Evolutionary conservation across 1,284 basidiomycete genomes (phyloP).

Genomic region (Ceratobasidium sp.): DNA sequence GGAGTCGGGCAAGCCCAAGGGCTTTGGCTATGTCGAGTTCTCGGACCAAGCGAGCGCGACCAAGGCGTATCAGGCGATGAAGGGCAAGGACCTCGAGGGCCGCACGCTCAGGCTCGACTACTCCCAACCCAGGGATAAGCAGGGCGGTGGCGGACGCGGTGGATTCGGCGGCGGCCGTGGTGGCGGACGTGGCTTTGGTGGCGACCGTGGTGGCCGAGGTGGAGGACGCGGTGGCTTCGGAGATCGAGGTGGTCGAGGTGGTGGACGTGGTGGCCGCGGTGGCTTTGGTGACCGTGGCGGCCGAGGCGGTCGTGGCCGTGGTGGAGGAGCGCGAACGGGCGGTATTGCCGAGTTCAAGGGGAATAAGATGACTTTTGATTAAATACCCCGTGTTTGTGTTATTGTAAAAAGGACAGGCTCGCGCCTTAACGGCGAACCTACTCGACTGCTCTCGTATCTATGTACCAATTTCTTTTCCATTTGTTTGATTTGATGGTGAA

Average conservation of each 20-base stretch:
- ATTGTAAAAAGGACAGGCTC: slow-evolving; percentile 27
- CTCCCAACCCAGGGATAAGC: slow-evolving; percentile 84
- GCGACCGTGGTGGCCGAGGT: slow-evolving; percentile 51
- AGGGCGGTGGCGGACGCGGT: slow-evolving; percentile 64
- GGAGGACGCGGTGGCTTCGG: slow-evolving; percentile 54
- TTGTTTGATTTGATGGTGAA: slow-evolving; percentile 25
- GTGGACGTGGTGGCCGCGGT: slow-evolving; percentile 64
- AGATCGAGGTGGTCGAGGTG: slow-evolving; percentile 60
- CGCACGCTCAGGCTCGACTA: slow-evolving; percentile 89
- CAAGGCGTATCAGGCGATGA: slow-evolving; percentile 80
- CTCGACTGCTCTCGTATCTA: slow-evolving; percentile 16
- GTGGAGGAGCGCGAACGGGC: slow-evolving; percentile 72
- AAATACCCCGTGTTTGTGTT: slow-evolving; percentile 46
- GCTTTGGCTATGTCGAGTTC: slow-evolving; percentile 98
- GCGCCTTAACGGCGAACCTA: slow-evolving; percentile 6
- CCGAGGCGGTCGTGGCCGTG: slow-evolving; percentile 57
- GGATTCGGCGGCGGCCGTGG: slow-evolving; percentile 56
- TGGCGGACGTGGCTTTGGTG: slow-evolving; percentile 51
- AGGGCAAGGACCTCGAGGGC: slow-evolving; percentile 86
- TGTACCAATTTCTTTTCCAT: neutral
- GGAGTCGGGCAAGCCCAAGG: slow-evolving; percentile 92
- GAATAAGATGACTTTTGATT: slow-evolving; percentile 83
- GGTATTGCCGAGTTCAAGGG: slow-evolving; percentile 82
- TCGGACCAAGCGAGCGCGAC: slow-evolving; percentile 84
- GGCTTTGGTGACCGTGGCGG: slow-evolving; percentile 58